Conservation (phyloP, 1,284 basidiomycete species). For the Malassezia cuniculi region DNA sequence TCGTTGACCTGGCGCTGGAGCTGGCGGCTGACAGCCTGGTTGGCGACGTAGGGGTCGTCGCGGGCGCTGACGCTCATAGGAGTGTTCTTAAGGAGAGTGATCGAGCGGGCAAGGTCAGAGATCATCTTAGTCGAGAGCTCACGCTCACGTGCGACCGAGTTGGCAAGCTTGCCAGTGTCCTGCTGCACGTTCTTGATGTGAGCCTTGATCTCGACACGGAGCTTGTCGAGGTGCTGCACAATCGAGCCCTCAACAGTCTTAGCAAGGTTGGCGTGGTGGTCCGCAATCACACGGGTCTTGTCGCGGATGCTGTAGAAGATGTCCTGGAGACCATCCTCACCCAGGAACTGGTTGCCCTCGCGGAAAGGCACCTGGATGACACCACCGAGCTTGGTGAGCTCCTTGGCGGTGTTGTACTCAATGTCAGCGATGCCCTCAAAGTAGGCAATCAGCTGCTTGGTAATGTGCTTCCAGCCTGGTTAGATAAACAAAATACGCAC, state of each 20-base stretch:
- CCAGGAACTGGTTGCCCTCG: constrained; percentile 58
- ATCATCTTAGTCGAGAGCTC: constrained; percentile 77
- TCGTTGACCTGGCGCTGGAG: constrained; percentile 80
- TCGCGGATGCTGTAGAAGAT: constrained; percentile 80
- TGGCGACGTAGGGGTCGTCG: constrained; percentile 69
- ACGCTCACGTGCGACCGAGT: constrained; percentile 81
- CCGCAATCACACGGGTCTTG: constrained; percentile 83
- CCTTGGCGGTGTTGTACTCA: constrained; percentile 74
- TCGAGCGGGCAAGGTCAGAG: constrained; percentile 71
- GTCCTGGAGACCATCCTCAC: constrained; percentile 54
- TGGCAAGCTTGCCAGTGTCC: constrained; percentile 88
- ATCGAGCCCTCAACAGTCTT: constrained; percentile 93
- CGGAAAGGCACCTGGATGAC: constrained; percentile 96
- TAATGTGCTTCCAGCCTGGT: constrained; percentile 77
- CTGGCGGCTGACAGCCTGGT: constrained; percentile 70
- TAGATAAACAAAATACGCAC: constrained; percentile 20
- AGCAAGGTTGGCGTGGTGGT: constrained; percentile 90
- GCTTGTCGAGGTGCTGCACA: constrained; percentile 91
- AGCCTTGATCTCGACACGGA: constrained; percentile 86
- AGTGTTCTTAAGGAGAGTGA: constrained; percentile 86
- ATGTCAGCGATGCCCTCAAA: constrained; percentile 53
- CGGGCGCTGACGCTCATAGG: constrained; percentile 73
- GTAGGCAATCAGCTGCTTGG: constrained; percentile 49
- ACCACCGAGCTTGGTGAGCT: constrained; percentile 86
- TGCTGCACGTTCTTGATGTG: constrained; percentile 96